phyloP scores from a whole-genome alignment of 2,329 filamentous ascomycete species.

The Nemania abortiva region DNA sequence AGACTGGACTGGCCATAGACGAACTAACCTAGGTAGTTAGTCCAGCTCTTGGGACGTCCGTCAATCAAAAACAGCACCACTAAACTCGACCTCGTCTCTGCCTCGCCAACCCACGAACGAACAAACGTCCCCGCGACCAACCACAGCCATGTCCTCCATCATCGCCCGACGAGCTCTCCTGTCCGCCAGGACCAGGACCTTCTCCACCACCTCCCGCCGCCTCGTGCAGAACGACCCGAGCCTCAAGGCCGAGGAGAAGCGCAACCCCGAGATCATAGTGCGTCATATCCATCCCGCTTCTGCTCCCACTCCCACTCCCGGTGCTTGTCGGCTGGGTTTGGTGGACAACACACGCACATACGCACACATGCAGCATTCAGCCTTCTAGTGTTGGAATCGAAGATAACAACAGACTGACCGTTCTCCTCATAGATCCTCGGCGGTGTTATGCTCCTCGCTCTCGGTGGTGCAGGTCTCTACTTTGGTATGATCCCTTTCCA shows the following conservation, averaged over 20 bases:
- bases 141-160: constrained; percentile 66
- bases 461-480: constrained; percentile 90
- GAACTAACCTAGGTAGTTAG: constrained; percentile 3
- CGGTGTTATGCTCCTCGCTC: constrained; percentile 88
- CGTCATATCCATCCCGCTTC: constrained; percentile 50
- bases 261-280: constrained; percentile 63
- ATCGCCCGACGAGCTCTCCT: constrained; percentile 62
- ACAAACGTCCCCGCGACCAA: constrained; percentile 32
- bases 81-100: constrained; percentile 23
- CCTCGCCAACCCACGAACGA: constrained; percentile 26
- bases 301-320: not conserved
- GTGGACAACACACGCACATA: not conserved
- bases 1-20: too few relatives aligned
- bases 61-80: constrained; percentile 10
- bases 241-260: constrained; percentile 70
- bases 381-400: too few relatives aligned
- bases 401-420: constrained; percentile 37
- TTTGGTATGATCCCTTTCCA: constrained; percentile 69
- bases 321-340: not conserved
- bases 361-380: too few relatives aligned
- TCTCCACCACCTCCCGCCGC: constrained; percentile 67
- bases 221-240: constrained; percentile 56
- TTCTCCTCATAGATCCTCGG: constrained; percentile 78
- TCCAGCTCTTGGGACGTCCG: constrained; percentile 11
- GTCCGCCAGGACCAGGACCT: constrained; percentile 53